Conservation (phyloP, 352 stramenopile genomes). For the Thalassiosira delicatula region DNA sequence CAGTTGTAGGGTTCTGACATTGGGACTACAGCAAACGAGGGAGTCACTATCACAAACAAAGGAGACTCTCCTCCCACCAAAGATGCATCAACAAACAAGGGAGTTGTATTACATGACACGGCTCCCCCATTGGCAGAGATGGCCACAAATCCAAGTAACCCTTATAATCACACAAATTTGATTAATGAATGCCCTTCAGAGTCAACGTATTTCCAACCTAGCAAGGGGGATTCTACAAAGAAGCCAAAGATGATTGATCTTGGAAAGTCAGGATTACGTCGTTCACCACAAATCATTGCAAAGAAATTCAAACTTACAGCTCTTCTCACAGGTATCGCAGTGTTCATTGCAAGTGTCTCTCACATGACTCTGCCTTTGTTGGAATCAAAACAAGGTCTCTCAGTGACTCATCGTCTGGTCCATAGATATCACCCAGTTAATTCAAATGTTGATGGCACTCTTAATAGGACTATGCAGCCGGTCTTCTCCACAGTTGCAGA, state of each 20-base stretch:
- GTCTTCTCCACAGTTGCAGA: slow-evolving; percentile 10
- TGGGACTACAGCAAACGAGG: too few relatives aligned
- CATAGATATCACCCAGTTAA: not conserved
- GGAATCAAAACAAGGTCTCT: not conserved
- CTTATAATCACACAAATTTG: too few relatives aligned
- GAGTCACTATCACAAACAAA: too few relatives aligned
- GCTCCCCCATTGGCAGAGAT: too few relatives aligned
- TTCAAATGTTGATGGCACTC: slow-evolving; percentile 16
- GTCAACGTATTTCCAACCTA: not conserved
- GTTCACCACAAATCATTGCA: not conserved
- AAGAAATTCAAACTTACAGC: not conserved
- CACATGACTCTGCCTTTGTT: not conserved
- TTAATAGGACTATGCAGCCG: not conserved
- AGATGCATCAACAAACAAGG: too few relatives aligned
- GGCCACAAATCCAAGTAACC: too few relatives aligned
- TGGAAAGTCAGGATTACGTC: not conserved
- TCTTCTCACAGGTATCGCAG: not conserved
- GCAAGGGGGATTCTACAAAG: not conserved
- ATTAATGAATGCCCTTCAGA: too few relatives aligned
- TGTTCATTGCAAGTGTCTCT: not conserved
- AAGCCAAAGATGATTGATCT: slow-evolving; percentile 14
- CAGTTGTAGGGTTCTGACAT: too few relatives aligned
- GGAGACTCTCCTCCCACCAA: too few relatives aligned
- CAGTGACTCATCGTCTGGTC: not conserved
- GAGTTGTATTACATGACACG: too few relatives aligned